Base-by-base conservation (phyloP, 257 asterid genomes). In the Jacaranda copaia region DNA sequence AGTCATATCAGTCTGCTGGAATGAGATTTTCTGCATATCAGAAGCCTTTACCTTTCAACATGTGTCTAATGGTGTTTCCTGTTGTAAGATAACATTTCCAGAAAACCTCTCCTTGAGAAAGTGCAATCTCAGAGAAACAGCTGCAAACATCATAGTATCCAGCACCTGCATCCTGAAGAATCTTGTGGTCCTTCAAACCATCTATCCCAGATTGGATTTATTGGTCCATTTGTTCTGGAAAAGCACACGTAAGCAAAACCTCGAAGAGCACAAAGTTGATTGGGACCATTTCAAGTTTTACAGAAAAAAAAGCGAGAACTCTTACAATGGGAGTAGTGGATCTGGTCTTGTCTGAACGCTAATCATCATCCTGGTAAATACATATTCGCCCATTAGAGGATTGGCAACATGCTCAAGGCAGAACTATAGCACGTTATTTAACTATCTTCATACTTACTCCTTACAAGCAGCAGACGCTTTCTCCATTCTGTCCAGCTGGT, bases 181-280 rank as follows among this genome's bases (percentile, higher is more conserved):
- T 93, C 91, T 68, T 79, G 89, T 14, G 88, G 87, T 66, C 98
- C 93, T 86, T 93, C 98, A 72, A 91, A 93, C 98, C 98, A 93
- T 78, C 93, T 81, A 77, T 93, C 97, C 98, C 98, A 93, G 15
- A 72, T 77, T 58, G 95, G 93, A 85, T 89, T 91, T 60, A 82
- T 36, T 3, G 98, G 97, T 73, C 96, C 96, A 11, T 70, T 85
- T 12, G 97, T 91, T 78, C 97, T 93, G 87, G 9, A 62, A 25
- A 68, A 46, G 48, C 16, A 66, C 9, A 58, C 6, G 16, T 4
- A 58, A 68, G 56, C 39, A 53, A 43, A 20, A 55, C 76, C 45
- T 58, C 13, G 58, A 71, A 67, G 15, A 48, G 56, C 13, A 32
- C 39, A 40, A 45, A 4, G 67, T 51, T 57, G 68, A 74, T 11